Conservation (phyloP, 306 rosid species). For the Macrotyloma uniflorum region DNA sequence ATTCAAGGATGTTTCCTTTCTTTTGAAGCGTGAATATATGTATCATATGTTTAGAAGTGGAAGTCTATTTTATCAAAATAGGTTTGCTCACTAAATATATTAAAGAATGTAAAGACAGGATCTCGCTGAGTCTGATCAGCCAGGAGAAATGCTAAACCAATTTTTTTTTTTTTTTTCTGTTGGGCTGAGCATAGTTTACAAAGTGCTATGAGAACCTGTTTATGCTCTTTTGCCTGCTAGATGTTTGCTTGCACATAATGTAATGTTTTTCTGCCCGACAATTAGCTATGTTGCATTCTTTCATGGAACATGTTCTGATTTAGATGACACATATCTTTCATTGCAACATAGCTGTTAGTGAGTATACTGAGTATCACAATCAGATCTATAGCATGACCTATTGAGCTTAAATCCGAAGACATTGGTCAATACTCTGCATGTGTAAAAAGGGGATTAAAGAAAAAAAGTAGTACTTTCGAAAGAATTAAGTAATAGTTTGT, state of each 20-base stretch:
- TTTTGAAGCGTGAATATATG: conserved; percentile 41
- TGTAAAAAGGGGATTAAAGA: not conserved
- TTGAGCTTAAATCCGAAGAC: not conserved
- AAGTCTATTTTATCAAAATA: conserved; percentile 36
- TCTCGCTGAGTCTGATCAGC: conserved; percentile 32
- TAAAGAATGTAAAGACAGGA: conserved; percentile 53
- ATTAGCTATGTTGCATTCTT: conserved; percentile 11
- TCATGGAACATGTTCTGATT: not conserved
- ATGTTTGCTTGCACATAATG: conserved; percentile 25
- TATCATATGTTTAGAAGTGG: conserved; percentile 45
- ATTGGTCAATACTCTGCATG: not conserved
- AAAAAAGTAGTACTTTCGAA: no score
- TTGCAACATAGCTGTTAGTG: not conserved
- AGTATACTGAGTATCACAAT: not conserved
- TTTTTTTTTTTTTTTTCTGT: conserved; percentile 19
- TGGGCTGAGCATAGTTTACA: conserved; percentile 28
- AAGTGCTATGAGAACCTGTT: conserved; percentile 20
- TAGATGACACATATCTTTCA: not conserved
- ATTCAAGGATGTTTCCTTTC: conserved; percentile 32
- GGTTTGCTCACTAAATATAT: conserved; percentile 38
- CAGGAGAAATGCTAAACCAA: conserved; percentile 37
- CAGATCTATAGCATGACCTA: not conserved
- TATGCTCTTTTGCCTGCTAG: conserved; percentile 32
- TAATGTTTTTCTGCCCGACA: conserved; percentile 3
- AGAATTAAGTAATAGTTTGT: not conserved